Evolutionary conservation across 1,139 yeast species (phyloP).

Genomic region (Geotrichum carabidarum): DNA sequence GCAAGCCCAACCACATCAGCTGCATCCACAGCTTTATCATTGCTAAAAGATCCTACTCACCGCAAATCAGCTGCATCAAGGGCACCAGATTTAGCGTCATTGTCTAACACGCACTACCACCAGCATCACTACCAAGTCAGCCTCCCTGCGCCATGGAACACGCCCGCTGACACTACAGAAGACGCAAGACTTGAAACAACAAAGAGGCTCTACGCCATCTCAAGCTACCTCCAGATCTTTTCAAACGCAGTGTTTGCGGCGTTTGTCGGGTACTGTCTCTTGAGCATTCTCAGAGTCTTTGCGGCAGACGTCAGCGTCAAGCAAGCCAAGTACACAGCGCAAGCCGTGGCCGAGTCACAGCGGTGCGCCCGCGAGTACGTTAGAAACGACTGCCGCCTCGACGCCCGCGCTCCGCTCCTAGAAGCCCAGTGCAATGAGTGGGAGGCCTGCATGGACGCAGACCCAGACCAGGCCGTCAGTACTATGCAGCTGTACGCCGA

Average conservation of each 20-base stretch:
- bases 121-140: slow-evolving; percentile 13
- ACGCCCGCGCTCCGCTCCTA: slow-evolving; percentile 55
- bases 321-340: slow-evolving; percentile 3
- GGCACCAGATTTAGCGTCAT: not conserved
- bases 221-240: slow-evolving; percentile 17
- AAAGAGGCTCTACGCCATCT: slow-evolving; percentile 13
- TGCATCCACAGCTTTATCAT: not conserved
- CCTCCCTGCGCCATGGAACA: slow-evolving; percentile 13
- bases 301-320: slow-evolving; percentile 4
- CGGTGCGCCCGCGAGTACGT: slow-evolving; percentile 61
- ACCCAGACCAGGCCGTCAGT: slow-evolving; percentile 14
- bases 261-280: slow-evolving; percentile 10
- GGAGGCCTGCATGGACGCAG: slow-evolving; percentile 50
- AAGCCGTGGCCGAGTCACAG: slow-evolving; percentile 12
- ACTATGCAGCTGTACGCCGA: slow-evolving; percentile 44
- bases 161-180: not conserved
- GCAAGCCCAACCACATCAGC: not conserved
- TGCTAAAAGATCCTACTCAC: not conserved
- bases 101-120: slow-evolving; percentile 4
- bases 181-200: not conserved
- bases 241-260: slow-evolving; percentile 17
- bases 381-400: slow-evolving; percentile 57
- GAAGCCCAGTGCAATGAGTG: slow-evolving; percentile 64
- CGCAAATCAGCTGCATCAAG: not conserved
- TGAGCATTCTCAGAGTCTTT: slow-evolving; percentile 4